Conservation (phyloP, 306 rosid species). For the Pterocarpus macrocarpus region DNA sequence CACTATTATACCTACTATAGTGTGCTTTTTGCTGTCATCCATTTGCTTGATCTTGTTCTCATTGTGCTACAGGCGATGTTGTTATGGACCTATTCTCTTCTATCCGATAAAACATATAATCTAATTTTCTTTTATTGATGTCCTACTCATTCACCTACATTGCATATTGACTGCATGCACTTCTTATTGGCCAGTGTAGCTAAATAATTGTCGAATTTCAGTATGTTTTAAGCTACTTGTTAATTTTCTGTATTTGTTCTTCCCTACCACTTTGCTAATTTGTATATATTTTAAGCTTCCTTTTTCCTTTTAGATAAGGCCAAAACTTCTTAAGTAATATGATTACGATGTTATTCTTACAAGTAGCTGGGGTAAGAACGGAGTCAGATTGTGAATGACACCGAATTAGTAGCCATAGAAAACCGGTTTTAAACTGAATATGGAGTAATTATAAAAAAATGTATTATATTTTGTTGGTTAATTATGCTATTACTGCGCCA, state of each 20-base stretch:
- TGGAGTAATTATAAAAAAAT: not conserved
- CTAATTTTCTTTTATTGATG: not conserved
- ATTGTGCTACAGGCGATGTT: not conserved
- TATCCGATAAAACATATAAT: not conserved
- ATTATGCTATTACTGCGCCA: constrained; percentile 6
- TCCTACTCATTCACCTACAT: not conserved
- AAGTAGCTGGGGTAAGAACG: not conserved
- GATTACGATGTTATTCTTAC: not conserved
- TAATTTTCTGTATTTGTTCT: too few relatives aligned
- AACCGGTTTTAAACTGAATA: not conserved
- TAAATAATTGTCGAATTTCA: too few relatives aligned
- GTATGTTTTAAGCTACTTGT: too few relatives aligned
- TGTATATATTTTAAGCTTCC: not conserved
- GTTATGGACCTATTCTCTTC: constrained; percentile 9
- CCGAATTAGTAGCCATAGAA: not conserved
- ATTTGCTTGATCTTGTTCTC: constrained; percentile 32
- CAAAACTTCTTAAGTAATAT: not conserved
- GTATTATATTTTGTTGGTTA: not conserved
- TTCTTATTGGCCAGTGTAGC: not conserved
- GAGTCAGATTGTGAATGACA: not conserved
- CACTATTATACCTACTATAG: constrained; percentile 43
- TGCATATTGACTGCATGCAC: not conserved
- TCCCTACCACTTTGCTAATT: not conserved
- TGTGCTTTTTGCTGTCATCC: constrained; percentile 69
- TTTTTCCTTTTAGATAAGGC: not conserved